These are phyloP conservation scores for Prototheca cutis DNA, from an alignment of 163 green algal species.

Conservation along the genomic window DNA sequence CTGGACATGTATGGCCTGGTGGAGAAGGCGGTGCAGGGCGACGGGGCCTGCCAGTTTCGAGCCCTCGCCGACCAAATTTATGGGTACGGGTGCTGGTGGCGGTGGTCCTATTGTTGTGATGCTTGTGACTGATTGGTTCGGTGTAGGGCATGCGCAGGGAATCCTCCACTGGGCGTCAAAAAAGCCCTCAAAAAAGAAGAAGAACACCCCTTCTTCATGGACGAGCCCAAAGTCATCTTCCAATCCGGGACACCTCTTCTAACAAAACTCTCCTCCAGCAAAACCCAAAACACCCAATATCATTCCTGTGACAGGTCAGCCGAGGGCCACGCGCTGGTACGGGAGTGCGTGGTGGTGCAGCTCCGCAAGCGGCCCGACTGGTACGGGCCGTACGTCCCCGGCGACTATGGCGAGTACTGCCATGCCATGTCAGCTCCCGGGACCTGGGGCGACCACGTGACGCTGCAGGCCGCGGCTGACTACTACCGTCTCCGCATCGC, in stretches of 20 bases:
- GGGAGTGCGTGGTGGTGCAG: conserved; percentile 36
- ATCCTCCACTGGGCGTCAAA: too few species aligned
- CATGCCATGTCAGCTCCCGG: conserved; percentile 31
- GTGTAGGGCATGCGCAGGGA: too few species aligned
- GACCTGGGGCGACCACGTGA: conserved; percentile 73
- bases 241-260: too few species aligned
- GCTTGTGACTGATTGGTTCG: too few species aligned
- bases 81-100: too few species aligned
- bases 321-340: conserved; percentile 22
- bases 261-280: too few species aligned
- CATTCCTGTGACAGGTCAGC: conserved; percentile 18
- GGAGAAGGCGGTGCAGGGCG: conserved; percentile 39
- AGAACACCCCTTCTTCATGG: too few species aligned
- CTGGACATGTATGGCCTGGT: conserved; percentile 38
- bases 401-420: conserved; percentile 15
- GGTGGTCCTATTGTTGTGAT: too few species aligned
- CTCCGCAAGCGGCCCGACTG: conserved; percentile 26
- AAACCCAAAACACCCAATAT: too few species aligned
- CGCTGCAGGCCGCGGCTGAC: conserved; percentile 57
- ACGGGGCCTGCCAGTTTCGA: conserved; percentile 67
- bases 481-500: conserved; percentile 40
- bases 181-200: too few species aligned
- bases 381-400: conserved; percentile 41
- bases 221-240: too few species aligned
- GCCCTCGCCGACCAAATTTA: conserved; percentile 68